Evolutionary conservation across 2,329 filamentous ascomycete species (phyloP).

Genomic region (Lasiodiplodia sp.): DNA sequence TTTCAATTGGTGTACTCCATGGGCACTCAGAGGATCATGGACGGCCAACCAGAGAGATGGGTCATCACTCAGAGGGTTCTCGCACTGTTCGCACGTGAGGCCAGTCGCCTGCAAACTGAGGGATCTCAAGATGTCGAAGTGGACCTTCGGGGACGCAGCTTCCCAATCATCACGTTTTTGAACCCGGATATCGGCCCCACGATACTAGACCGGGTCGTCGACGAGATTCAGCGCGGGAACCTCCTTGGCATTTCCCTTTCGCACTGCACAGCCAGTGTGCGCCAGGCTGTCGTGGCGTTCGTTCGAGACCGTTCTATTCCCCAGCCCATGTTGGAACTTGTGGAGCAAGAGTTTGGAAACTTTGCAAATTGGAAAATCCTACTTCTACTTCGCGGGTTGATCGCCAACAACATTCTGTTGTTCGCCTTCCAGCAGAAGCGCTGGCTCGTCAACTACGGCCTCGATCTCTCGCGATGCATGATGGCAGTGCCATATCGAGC

Average conservation of each 20-base stretch:
- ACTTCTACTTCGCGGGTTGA: conserved; percentile 62
- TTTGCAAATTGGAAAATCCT: conserved; percentile 40
- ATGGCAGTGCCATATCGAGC: conserved; percentile 68
- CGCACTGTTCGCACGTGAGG: conserved; percentile 41
- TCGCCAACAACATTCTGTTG: conserved; percentile 62
- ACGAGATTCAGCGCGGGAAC: conserved; percentile 59
- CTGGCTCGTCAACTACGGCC: conserved; percentile 71
- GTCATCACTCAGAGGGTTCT: conserved; percentile 2
- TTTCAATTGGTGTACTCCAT: conserved; percentile 31
- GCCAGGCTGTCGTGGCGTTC: conserved; percentile 59
- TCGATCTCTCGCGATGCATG: conserved; percentile 49
- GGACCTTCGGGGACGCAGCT: conserved; percentile 67
- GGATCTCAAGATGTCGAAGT: conserved; percentile 63
- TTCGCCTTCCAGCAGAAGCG: conserved; percentile 65
- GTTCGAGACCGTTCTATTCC: conserved; percentile 59
- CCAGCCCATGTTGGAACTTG: conserved; percentile 61
- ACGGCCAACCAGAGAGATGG: conserved; percentile 23
- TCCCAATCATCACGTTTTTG: conserved; percentile 41
- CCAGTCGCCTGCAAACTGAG: conserved; percentile 65
- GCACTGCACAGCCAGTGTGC: conserved; percentile 36
- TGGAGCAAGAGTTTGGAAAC: conserved; percentile 38
- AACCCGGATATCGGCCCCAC: conserved; percentile 39
- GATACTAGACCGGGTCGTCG: conserved; percentile 60
- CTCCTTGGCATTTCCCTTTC: not conserved
- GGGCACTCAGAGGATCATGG: conserved; percentile 13